phyloP scores from a whole-genome alignment of 108 stramenopile genomes.

The Fistulifera pelliculosa region DNA sequence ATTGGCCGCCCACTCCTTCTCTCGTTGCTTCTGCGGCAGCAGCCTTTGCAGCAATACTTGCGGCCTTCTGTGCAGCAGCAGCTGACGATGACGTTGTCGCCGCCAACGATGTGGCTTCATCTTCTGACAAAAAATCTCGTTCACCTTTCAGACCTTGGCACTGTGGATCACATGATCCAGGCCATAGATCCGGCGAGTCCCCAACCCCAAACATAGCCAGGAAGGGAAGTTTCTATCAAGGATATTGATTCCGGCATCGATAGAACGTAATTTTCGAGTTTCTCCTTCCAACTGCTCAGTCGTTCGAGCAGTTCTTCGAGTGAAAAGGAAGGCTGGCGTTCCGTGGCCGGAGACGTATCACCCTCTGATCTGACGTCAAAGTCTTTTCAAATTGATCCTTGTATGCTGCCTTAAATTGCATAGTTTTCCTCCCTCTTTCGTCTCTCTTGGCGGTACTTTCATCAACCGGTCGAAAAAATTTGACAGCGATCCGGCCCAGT shows the following conservation, averaged over 20 bases:
- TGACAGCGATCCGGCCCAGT: slow-evolving; percentile 51
- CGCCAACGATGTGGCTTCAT: slow-evolving; percentile 9
- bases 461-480: slow-evolving; percentile 54
- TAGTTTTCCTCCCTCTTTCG: slow-evolving; percentile 53
- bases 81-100: slow-evolving; percentile 43
- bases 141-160: slow-evolving; percentile 23
- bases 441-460: slow-evolving; percentile 25
- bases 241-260: slow-evolving; percentile 42
- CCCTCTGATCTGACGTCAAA: slow-evolving; percentile 35
- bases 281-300: slow-evolving; percentile 60
- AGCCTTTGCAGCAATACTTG: slow-evolving; percentile 46
- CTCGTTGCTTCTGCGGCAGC: slow-evolving; percentile 46
- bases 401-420: slow-evolving; percentile 62
- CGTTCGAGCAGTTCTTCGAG: slow-evolving; percentile 41
- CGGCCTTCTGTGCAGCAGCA: slow-evolving; percentile 54
- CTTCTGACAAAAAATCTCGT: slow-evolving; percentile 12
- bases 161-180: slow-evolving; percentile 50
- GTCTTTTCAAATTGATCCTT: slow-evolving; percentile 54
- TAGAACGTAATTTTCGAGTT: slow-evolving; percentile 52
- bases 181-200: slow-evolving; percentile 68
- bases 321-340: background rate
- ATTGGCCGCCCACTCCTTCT: slow-evolving; percentile 68
- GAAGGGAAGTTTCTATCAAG: slow-evolving; percentile 53
- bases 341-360: background rate
- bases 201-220: slow-evolving; percentile 55